Conservation (phyloP, 345 rosid species). For the Erysimum cheiranthoides region DNA sequence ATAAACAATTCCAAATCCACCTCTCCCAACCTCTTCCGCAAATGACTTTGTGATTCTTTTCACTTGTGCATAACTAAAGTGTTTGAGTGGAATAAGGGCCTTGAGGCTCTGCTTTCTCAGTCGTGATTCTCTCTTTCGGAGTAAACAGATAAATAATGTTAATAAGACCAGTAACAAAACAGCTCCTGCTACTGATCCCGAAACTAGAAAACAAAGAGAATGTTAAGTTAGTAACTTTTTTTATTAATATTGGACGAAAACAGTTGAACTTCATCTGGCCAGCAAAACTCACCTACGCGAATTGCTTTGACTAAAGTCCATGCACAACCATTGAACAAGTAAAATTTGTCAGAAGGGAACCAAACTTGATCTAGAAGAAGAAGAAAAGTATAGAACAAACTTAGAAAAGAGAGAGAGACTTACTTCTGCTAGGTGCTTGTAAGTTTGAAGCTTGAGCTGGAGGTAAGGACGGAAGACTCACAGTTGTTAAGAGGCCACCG, state of each 20-base stretch:
- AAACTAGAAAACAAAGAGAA: not conserved
- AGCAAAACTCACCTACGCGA: not conserved
- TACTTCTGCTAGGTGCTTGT: too few relatives aligned
- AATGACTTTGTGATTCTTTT: constrained; percentile 28
- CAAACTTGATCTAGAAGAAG: too few relatives aligned
- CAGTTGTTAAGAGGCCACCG: too few relatives aligned
- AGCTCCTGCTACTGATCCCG: not conserved
- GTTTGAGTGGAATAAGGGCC: not conserved
- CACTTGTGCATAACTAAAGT: constrained; percentile 3
- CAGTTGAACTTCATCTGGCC: not conserved
- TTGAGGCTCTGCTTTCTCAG: constrained; percentile 48
- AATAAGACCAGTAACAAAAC: not conserved
- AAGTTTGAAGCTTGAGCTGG: too few relatives aligned
- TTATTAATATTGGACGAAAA: not conserved
- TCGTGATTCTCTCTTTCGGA: not conserved
- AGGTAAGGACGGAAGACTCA: too few relatives aligned
- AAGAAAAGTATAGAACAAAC: not conserved
- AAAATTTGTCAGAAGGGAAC: too few relatives aligned
- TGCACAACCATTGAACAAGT: not conserved
- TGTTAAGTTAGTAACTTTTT: not conserved
- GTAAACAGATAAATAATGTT: not conserved
- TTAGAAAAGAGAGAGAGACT: too few relatives aligned
- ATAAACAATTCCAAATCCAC: constrained; percentile 20
- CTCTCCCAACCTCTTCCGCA: constrained; percentile 37
- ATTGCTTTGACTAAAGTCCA: not conserved